Conservation (phyloP, 208 protist genomes). For the Trichomonas gallinae region DNA sequence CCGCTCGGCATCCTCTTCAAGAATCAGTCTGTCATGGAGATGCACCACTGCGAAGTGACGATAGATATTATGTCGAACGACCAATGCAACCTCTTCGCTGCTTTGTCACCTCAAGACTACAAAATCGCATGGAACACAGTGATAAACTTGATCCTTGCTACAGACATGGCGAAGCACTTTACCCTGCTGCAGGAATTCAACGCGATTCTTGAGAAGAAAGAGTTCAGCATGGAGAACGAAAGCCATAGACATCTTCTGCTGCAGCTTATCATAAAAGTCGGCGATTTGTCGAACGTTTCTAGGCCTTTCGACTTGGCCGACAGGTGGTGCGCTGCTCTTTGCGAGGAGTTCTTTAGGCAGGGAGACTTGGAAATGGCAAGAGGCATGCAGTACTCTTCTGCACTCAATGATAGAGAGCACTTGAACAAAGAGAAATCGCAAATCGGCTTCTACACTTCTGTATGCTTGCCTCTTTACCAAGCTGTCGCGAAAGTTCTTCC, state of each 20-base stretch:
- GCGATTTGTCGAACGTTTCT: neutral
- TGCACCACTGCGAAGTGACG: slow-evolving; percentile 41
- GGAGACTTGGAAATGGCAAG: neutral
- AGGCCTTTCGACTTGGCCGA: neutral
- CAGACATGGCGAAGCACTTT: slow-evolving; percentile 48
- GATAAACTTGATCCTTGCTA: slow-evolving; percentile 44
- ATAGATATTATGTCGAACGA: slow-evolving; percentile 31
- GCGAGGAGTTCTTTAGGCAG: slow-evolving; percentile 12
- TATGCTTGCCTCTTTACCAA: neutral
- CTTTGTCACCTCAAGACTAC: slow-evolving; percentile 32
- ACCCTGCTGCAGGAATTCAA: slow-evolving; percentile 21
- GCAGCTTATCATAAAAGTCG: neutral
- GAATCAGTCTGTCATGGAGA: slow-evolving; percentile 49
- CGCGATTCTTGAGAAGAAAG: neutral
- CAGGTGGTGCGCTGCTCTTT: neutral
- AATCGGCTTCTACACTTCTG: slow-evolving; percentile 6
- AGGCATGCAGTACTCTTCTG: neutral
- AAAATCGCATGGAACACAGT: slow-evolving; percentile 32
- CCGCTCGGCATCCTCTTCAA: slow-evolving; percentile 61
- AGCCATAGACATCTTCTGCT: neutral
- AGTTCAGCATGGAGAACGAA: no score
- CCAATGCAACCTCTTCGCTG: slow-evolving; percentile 34
- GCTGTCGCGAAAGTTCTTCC: neutral
- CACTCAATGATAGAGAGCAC: neutral
- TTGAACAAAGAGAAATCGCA: neutral